A percentile compares a stretch with the other conserved stretches of the same genome.
Evolutionary conservation across 2,329 filamentous ascomycete species (phyloP).

Genomic region (Gliomastix tumulicola): DNA sequence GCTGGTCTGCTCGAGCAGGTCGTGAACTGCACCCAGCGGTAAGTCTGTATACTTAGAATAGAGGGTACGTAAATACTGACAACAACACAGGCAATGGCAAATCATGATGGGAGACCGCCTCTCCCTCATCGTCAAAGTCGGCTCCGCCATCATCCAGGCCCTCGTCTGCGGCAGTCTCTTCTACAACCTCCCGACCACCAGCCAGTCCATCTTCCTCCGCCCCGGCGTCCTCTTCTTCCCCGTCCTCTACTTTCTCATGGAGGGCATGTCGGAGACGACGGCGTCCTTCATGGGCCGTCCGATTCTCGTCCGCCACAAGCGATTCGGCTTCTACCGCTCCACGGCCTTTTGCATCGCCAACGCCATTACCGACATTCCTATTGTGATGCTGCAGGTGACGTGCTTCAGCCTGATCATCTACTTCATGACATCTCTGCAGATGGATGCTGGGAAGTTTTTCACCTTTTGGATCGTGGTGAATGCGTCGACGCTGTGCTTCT

Average conservation of each 20-base stretch:
- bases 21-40: slow-evolving; percentile 30
- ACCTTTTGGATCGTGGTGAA: slow-evolving; percentile 59
- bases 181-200: slow-evolving; percentile 50
- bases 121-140: slow-evolving; percentile 24
- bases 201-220: slow-evolving; percentile 48
- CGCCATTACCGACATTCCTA: slow-evolving; percentile 31
- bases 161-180: slow-evolving; percentile 61
- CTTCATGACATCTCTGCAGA: slow-evolving; percentile 21
- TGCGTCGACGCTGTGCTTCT: slow-evolving; percentile 51
- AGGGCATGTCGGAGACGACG: slow-evolving; percentile 26
- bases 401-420: slow-evolving; percentile 39
- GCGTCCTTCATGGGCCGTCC: slow-evolving; percentile 19
- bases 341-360: slow-evolving; percentile 27
- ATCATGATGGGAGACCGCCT: slow-evolving; percentile 21
- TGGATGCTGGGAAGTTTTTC: slow-evolving; percentile 39
- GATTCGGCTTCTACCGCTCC: slow-evolving; percentile 21
- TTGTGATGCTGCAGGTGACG: slow-evolving; percentile 40
- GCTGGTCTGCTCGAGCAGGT: slow-evolving; percentile 15
- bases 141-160: slow-evolving; percentile 59
- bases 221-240: slow-evolving; percentile 22
- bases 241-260: slow-evolving; percentile 33
- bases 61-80: not conserved
- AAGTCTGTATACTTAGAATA: slow-evolving; percentile 18
- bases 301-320: slow-evolving; percentile 21
- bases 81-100: slow-evolving; percentile 16